Evolutionary conservation across 2,329 filamentous ascomycete genomes (phyloP), one percentile per base, ranked within the genome.

Genomic region (Aspergillus neotritici): DNA sequence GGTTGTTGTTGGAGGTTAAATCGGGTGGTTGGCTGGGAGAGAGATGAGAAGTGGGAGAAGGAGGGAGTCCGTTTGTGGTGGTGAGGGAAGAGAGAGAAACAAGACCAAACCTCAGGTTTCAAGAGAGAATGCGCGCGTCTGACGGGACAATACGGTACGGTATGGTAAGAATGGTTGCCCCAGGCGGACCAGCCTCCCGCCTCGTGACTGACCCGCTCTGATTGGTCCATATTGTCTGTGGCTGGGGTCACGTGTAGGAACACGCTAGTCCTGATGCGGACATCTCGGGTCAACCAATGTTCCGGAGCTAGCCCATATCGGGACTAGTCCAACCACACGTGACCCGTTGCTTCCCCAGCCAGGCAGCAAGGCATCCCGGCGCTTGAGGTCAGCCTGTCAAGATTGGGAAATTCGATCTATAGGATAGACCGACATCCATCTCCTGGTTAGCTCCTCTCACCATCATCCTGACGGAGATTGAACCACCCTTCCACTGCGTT

Each of bases 161-260:
- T 25, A 41, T 16, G 8, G 36, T 17, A 30, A 21, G 34, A 33
- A 37, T 34, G 35, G 33, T 21, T 28, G 47, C 28, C 33, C 21
- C 21, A 25, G 37, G 37, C 31, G 43, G 41, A 40, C 48, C 44
- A 53, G 41, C 48, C 50, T 46, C 50, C 46, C 35, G 21, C 17
- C 17, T 17, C 43, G 32, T 17, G 28, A 25, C 9, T 25, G 21
- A 30, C 15, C 6, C 10, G 28, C 8, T 17, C 13, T 50, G 40
- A 53, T 53, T 49, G 50, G 50, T 16, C 11, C 3, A 13, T 25
- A 8, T 40, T 13, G 30, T 8, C 7, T 5, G 44, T 49, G 61
- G 61, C 55, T 63, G 58, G 54, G 53, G 34, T 62, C 60, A 64
- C 61, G 58, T 60, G 58, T 3, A 2, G 5, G 14, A 6, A n/a